These are phyloP conservation scores for Lasiodiplodia gonubiensis DNA, from an alignment of 2,329 filamentous ascomycete genomes.

Conservation along the genomic window DNA sequence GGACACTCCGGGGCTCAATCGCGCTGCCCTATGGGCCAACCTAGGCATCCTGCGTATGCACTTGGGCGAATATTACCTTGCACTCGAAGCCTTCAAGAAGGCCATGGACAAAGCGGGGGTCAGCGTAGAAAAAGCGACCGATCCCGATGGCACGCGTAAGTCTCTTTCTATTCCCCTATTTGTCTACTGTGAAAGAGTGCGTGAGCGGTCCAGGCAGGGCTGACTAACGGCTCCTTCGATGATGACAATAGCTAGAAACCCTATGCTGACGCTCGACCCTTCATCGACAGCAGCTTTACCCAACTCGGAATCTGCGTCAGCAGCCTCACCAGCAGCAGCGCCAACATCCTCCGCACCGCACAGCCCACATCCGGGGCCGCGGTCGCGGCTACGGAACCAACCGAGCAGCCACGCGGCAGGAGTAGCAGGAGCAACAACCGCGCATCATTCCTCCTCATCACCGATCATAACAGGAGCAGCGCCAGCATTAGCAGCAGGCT, in stretches of 20 bases:
- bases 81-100: constrained; percentile 19
- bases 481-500: background rate
- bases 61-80: constrained; percentile 16
- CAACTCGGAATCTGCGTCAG: background rate
- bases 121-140: background rate
- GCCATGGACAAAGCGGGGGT: constrained; percentile 10
- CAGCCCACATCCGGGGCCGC: background rate
- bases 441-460: background rate
- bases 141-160: background rate
- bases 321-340: background rate
- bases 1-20: background rate
- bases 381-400: background rate
- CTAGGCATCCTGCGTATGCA: constrained; percentile 25
- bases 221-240: constrained; percentile 8
- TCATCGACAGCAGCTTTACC: background rate
- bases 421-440: background rate
- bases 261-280: background rate
- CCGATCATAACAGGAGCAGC: background rate
- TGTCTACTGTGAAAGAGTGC: background rate
- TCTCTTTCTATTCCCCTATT: background rate
- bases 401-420: background rate
- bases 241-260: constrained; percentile 3
- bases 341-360: background rate
- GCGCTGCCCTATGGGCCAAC: constrained; percentile 27
- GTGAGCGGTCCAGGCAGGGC: background rate